Evolutionary conservation across 2,329 filamentous ascomycete genomes (phyloP), one percentile per base, ranked within the genome.

Genomic region (Pseudogymnoascus sp.): DNA sequence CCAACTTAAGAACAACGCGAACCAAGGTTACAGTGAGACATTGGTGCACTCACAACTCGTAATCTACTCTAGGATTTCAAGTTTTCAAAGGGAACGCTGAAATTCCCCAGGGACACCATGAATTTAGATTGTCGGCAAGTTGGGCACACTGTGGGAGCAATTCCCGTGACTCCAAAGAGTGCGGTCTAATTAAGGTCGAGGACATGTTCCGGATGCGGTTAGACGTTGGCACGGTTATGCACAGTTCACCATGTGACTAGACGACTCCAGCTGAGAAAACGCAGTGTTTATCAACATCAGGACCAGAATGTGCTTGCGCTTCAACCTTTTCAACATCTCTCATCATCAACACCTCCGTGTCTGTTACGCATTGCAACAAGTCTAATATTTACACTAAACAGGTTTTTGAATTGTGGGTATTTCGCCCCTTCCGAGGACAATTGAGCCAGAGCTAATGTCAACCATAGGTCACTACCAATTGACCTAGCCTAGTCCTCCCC

Each of bases 1-100:
- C 47, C 47, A 53, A 53, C 28, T 53, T 15, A 3, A 33, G 9
- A 9, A 20, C 47, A 33, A 12, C 25, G 47, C 33, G 28, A 53
- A 53, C 47, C 47, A 53, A 53, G 47, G 47, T 53, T 53, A 20
- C 28, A 53, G n/a, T 53, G 47, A 53, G 47, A 53, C 47, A 53
- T 53, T 33, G 4, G n/a, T 30, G 25, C 43, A 50, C 25, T 50
- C 43, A 50, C 43, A 50, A 30, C 47, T 33, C 28, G 47, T 53
- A 53, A 30, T 53, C n/a, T 53, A 9, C 43, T 53, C 43, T 33
- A 53, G n/a, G 15, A 53, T 33, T 30, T 50, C 43, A 33, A 33
- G 43, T 53, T 53, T 53, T 33, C 28, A 11, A 11, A 33, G 47
- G 18, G 25, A 22, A 53, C 33, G n/a, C 28, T 25, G 33, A 18